Evolutionary conservation across 176 grass and related monocot genomes (phyloP), one percentile per base, ranked within the genome.

Genomic region (Bromus sterilis): DNA sequence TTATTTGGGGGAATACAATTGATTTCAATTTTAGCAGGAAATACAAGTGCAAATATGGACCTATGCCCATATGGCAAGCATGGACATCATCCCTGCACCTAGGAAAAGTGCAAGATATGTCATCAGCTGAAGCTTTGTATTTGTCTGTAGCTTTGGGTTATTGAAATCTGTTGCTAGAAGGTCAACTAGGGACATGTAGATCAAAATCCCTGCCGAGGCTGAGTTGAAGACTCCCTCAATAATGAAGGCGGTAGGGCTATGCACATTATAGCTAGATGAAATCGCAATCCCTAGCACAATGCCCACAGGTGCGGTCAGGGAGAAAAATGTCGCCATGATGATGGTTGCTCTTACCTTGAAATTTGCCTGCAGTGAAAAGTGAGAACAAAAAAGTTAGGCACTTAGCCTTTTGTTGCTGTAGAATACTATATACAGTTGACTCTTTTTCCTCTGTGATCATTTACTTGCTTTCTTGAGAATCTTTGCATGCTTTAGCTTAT

Each of bases 101-200:
- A 95, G 61, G 75, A 98, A 86, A 78, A 98, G 90, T 6, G 92
- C 86, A 65, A 95, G 34, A 56, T 95, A 90, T 46, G 88, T 83
- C 76, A 86, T 86, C 9, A 95, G 69, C 85, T 95, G 95, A 66
- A 98, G 95, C 81, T 86, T 91, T 72, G 66, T 88, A 30, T 98
- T 95, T 15, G 84, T 95, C 68, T 98, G 95, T 51, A 98, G 81
- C 89, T 89, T 93, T 15, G 67, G 90, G 20, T 95, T 92, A 51
- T 82, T 95, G 75, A 98, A 98, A 87, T 98, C 92, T 78, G 92
- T 88, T 29, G 95, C 95, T 71, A 98, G 78, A 78, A 98, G 88
- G 78, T 98, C 95, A 37, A 98, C 95, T 29, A 98, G 91, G 59
- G 95, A 88, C 95, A 98, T 95, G 75, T 98, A 98, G 75, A 98